These are phyloP conservation scores for Fomitopsis schrenkii DNA, from an alignment of 1,284 basidiomycete genomes.

Conservation along the genomic window DNA sequence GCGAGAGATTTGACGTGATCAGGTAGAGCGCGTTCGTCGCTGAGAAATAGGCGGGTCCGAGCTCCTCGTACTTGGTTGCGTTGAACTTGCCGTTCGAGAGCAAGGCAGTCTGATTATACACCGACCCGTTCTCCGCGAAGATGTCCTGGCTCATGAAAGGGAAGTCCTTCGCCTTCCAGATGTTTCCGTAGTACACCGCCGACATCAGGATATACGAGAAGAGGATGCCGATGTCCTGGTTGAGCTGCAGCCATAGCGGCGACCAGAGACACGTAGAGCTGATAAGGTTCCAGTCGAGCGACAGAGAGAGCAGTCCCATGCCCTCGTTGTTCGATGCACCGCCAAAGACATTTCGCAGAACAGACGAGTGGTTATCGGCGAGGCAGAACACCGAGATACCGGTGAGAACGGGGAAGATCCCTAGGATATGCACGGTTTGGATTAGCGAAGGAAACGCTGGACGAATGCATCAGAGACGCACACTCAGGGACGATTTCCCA, in stretches of 20 bases:
- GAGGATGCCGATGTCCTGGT: conserved; percentile 30
- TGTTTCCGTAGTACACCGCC: conserved; percentile 29
- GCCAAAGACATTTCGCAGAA: conserved; percentile 56
- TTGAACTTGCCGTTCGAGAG: conserved; percentile 29
- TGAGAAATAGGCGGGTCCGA: conserved; percentile 31
- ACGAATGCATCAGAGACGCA: not conserved
- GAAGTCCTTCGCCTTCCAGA: conserved; percentile 30
- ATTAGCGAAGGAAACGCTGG: conserved; percentile 2
- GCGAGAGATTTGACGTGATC: conserved; percentile 29
- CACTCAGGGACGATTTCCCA: conserved; percentile 34
- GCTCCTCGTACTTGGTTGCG: conserved; percentile 22
- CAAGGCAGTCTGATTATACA: conserved; percentile 30
- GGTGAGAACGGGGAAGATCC: conserved; percentile 36
- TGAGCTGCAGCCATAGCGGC: conserved; percentile 31
- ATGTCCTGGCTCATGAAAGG: conserved; percentile 33
- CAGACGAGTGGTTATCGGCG: conserved; percentile 42
- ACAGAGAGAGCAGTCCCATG: conserved; percentile 45
- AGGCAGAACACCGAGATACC: conserved; percentile 57
- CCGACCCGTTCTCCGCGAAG: conserved; percentile 26
- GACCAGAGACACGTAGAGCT: conserved; percentile 26
- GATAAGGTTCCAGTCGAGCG: conserved; percentile 52
- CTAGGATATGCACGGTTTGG: conserved; percentile 6
- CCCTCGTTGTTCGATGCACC: conserved; percentile 60
- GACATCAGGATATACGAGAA: conserved; percentile 30
- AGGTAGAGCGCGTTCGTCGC: conserved; percentile 30